These are phyloP conservation scores for Sonneratia caseolaris DNA, from an alignment of 345 rosid genomes.

Conservation along the genomic window DNA sequence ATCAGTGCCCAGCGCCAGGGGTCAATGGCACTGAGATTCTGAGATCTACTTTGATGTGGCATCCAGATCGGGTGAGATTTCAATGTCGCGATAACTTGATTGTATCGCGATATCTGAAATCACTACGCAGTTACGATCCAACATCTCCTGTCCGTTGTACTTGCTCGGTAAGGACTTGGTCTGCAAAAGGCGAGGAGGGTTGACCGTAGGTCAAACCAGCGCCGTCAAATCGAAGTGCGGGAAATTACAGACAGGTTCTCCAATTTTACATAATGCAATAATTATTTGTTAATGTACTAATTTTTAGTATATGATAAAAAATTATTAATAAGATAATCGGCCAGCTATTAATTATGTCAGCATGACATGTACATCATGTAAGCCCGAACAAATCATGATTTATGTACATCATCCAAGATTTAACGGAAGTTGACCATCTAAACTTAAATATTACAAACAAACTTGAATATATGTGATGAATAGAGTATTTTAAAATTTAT, in stretches of 20 bases:
- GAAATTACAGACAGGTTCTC: conserved; percentile 17
- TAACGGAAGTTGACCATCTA: no score
- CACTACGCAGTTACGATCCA: conserved; percentile 2
- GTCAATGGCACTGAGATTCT: conserved; percentile 26
- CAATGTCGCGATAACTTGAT: neutral
- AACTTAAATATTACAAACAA: no score
- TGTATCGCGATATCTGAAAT: conserved; percentile 3
- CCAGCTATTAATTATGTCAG: no score
- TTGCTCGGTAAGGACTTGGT: conserved; percentile 12
- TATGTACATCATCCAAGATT: no score
- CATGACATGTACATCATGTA: no score
- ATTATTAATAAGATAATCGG: no score
- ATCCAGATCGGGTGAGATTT: neutral
- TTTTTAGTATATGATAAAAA: conserved; percentile 10
- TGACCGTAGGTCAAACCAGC: conserved; percentile 23
- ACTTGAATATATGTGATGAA: no score
- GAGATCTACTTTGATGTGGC: conserved; percentile 48
- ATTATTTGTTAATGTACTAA: no score
- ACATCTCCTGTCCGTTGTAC: neutral
- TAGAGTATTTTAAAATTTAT: no score
- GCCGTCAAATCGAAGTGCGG: conserved; percentile 18
- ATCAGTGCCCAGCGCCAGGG: no score
- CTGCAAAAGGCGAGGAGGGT: neutral
- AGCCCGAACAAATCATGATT: no score
- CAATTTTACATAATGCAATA: no score